Percentiles rank a stretch among this genome's conserved stretches.
Evolutionary conservation across 1,139 yeast genomes (phyloP).

Genomic region (Pichia sp.): DNA sequence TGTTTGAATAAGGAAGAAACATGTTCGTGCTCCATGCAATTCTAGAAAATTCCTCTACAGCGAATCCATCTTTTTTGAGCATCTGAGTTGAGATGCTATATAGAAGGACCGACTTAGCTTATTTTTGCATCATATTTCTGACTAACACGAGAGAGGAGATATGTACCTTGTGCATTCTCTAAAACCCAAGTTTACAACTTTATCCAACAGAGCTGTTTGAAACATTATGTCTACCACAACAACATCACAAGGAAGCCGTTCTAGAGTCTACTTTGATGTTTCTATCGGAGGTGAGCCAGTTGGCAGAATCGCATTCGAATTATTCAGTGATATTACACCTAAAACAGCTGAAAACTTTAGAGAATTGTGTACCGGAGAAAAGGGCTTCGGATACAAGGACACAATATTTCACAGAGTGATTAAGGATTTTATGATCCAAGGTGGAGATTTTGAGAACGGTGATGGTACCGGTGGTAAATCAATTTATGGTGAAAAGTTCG

Average conservation of each 20-base stretch:
- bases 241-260: conserved; percentile 25
- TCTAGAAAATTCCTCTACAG: conserved; percentile 8
- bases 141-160: background rate
- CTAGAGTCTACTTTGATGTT: conserved; percentile 72
- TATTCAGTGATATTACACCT: conserved; percentile 79
- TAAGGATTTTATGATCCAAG: conserved; percentile 88
- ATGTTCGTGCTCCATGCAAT: background rate
- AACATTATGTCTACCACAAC: conserved; percentile 1
- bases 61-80: background rate
- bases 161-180: background rate
- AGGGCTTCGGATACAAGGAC: conserved; percentile 76
- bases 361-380: conserved; percentile 85
- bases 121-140: background rate
- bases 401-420: conserved; percentile 90
- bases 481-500: conserved; percentile 91
- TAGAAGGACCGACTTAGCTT: background rate
- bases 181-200: background rate
- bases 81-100: background rate
- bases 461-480: conserved; percentile 94
- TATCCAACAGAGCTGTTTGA: background rate
- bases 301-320: conserved; percentile 74
- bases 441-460: conserved; percentile 91
- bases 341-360: conserved; percentile 91
- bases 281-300: conserved; percentile 58
- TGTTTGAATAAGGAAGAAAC: background rate